phyloP scores from a whole-genome alignment of 1,139 yeast genomes.

The Scheffersomyces lignicola region DNA sequence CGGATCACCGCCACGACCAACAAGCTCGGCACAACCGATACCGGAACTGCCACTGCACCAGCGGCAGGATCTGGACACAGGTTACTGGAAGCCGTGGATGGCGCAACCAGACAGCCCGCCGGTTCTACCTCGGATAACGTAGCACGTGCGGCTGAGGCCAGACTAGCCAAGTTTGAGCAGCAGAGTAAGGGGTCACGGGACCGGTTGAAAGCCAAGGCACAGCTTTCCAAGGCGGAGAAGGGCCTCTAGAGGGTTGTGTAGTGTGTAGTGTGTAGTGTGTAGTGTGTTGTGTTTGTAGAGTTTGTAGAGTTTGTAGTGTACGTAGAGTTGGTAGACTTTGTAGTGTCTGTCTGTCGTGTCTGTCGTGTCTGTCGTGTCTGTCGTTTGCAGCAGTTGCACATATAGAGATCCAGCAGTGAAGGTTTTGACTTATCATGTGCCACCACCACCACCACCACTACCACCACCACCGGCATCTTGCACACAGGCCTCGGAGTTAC shows the following conservation, averaged over 20 bases:
- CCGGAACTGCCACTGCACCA: neutral
- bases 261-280: no score
- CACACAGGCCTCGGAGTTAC: no score
- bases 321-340: no score
- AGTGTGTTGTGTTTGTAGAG: neutral
- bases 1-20: neutral
- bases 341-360: no score
- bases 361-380: no score
- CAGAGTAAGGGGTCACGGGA: constrained; percentile 24
- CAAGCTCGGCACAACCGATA: neutral
- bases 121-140: neutral
- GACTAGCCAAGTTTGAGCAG: constrained; percentile 36
- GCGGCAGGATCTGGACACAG: neutral
- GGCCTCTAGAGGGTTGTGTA: no score
- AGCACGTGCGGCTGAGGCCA: constrained; percentile 32
- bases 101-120: neutral
- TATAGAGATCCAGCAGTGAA: no score
- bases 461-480: no score
- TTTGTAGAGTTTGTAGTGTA: no score
- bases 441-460: no score
- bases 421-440: no score
- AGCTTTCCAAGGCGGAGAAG: constrained; percentile 33
- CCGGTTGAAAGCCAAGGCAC: constrained; percentile 30
- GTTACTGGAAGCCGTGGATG: neutral
- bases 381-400: no score